Percentiles rank a stretch among this genome's conserved stretches.
Conservation (phyloP, 495 filamentous ascomycete genomes). For the Aspergillus diversus region DNA sequence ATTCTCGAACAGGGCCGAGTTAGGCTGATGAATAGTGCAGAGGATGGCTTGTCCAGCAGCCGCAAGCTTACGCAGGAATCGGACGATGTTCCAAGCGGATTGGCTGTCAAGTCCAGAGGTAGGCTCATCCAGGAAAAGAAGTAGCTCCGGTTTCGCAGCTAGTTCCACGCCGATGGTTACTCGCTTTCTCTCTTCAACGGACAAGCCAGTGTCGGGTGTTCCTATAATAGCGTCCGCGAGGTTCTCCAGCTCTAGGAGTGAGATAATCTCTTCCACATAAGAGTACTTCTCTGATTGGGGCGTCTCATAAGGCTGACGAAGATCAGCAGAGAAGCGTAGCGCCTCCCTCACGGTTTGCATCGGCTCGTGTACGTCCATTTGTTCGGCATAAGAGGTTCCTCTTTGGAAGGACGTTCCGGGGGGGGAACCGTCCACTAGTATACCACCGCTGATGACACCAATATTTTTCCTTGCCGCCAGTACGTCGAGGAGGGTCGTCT, state of each 20-base stretch:
- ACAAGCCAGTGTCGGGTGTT: slow-evolving; percentile 55
- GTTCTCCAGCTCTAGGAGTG: slow-evolving; percentile 61
- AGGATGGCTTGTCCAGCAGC: slow-evolving; percentile 71
- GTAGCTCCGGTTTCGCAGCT: slow-evolving; percentile 64
- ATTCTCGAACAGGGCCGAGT: slow-evolving; percentile 69
- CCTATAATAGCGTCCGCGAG: slow-evolving; percentile 61
- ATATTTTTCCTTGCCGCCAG: slow-evolving; percentile 77
- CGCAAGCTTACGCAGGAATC: slow-evolving; percentile 68
- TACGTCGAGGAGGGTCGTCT: slow-evolving; percentile 82
- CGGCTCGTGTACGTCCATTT: slow-evolving; percentile 64
- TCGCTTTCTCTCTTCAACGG: slow-evolving; percentile 65
- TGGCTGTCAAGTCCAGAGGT: slow-evolving; percentile 71
- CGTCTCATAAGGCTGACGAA: slow-evolving; percentile 57
- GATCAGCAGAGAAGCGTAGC: slow-evolving; percentile 59
- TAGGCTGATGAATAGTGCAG: slow-evolving; percentile 81
- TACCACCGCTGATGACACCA: slow-evolving; percentile 74
- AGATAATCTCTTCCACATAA: slow-evolving; percentile 63
- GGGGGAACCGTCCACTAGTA: slow-evolving; percentile 76
- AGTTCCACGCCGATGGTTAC: slow-evolving; percentile 73
- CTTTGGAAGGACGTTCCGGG: slow-evolving; percentile 86
- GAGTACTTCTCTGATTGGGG: slow-evolving; percentile 60
- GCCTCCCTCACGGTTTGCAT: slow-evolving; percentile 66
- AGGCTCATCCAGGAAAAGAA: slow-evolving; percentile 80
- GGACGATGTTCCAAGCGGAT: slow-evolving; percentile 66
- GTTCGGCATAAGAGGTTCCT: slow-evolving; percentile 61